Evolutionary conservation across 208 protist species (phyloP).

Genomic region (Trypanosoma brucei): DNA sequence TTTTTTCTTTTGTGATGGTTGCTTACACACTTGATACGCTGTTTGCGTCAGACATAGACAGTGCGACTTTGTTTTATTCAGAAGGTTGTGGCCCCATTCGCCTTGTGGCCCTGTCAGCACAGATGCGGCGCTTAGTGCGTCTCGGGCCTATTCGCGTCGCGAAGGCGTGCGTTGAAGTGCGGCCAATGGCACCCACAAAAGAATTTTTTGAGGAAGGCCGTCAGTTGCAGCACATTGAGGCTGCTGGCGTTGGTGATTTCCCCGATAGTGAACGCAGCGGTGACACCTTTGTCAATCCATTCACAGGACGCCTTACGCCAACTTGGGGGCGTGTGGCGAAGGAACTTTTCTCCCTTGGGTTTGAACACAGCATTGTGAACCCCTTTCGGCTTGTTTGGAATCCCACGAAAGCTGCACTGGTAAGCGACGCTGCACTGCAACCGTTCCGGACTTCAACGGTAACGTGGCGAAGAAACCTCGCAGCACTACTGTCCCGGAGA

Average conservation of each 20-base stretch:
- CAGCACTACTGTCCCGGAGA: conserved; percentile 33
- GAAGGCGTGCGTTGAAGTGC: not conserved
- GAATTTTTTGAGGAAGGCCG: not conserved
- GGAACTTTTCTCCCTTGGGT: conserved; percentile 46
- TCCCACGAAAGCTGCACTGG: conserved; percentile 22
- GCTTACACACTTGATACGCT: too few species aligned
- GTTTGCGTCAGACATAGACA: too few species aligned
- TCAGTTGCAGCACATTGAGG: not conserved
- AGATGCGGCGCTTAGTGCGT: not conserved
- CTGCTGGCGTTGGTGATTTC: not conserved
- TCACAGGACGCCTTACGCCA: conserved; percentile 48
- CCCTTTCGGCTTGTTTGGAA: conserved; percentile 64
- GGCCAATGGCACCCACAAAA: not conserved
- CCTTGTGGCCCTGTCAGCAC: not conserved
- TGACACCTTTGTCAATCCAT: conserved; percentile 66
- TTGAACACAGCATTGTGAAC: conserved; percentile 42
- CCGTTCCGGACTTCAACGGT: conserved; percentile 22
- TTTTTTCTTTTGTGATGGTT: too few species aligned
- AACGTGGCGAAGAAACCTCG: conserved; percentile 44
- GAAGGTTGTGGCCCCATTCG: too few species aligned
- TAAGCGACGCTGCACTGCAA: conserved; percentile 17
- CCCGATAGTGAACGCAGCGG: not conserved
- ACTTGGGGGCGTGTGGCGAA: conserved; percentile 16
- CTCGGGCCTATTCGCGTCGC: not conserved
- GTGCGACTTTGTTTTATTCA: too few species aligned